A percentile compares a stretch with the other conserved stretches of the same genome.
Conservation (phyloP, 805 yeast species). For the Geotrichum ghanense region DNA sequence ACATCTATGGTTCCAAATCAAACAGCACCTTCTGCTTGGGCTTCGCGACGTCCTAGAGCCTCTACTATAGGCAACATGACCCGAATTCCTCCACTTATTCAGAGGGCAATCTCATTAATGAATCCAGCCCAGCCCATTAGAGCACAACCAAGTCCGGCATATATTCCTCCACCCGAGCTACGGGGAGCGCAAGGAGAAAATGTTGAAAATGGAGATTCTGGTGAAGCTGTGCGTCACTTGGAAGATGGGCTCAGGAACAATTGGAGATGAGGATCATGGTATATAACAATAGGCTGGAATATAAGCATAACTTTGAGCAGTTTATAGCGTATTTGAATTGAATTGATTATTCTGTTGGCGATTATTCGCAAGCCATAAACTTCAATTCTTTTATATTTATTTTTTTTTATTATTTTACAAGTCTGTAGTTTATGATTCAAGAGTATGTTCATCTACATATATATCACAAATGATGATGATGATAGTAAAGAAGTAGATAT, state of each 20-base stretch:
- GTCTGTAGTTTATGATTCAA: too few relatives aligned
- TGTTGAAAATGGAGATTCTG: constrained; percentile 8
- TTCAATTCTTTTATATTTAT: too few relatives aligned
- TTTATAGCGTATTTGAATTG: too few relatives aligned
- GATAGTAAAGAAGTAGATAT: too few relatives aligned
- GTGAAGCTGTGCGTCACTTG: constrained; percentile 21
- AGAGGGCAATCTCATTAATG: constrained; percentile 31
- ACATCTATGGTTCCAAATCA: background rate
- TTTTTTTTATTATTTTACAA: too few relatives aligned
- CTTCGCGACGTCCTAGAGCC: constrained; percentile 24
- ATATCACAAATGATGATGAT: too few relatives aligned
- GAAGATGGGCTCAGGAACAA: constrained; percentile 20
- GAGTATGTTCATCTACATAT: too few relatives aligned
- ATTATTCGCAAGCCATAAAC: too few relatives aligned
- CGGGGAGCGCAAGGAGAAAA: constrained; percentile 5
- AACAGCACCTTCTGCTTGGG: background rate
- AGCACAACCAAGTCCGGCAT: constrained; percentile 30
- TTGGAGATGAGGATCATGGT: too few relatives aligned
- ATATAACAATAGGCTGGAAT: too few relatives aligned
- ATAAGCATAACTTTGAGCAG: too few relatives aligned
- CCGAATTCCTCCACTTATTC: constrained; percentile 29
- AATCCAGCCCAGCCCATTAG: constrained; percentile 27
- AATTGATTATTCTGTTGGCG: too few relatives aligned
- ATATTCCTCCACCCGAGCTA: constrained; percentile 30
- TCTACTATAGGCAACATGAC: constrained; percentile 30